Conservation (phyloP, 129 eudicot genomes). For the Rutidosis leptorrhynchoides region DNA sequence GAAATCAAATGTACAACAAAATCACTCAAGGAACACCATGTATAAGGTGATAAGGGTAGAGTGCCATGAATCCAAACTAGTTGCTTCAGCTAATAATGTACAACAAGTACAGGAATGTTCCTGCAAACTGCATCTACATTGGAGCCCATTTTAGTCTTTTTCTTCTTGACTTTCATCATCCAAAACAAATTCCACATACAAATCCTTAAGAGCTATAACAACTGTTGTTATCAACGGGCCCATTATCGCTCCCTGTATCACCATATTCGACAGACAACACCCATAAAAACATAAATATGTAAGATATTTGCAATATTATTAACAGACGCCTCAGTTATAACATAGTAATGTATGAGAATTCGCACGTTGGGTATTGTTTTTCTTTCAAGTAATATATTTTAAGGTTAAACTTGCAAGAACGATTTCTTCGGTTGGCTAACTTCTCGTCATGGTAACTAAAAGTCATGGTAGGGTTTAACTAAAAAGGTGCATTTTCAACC, state of each 20-base stretch:
- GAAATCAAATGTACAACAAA: slow-evolving; percentile 11
- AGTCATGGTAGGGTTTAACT: background rate
- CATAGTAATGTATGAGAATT: background rate
- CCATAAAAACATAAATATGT: background rate
- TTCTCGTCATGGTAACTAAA: background rate
- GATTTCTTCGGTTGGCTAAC: background rate
- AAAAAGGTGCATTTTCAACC: background rate
- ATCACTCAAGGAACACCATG: slow-evolving; percentile 22
- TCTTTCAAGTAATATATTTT: background rate
- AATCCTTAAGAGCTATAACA: slow-evolving; percentile 89
- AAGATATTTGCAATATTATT: no score
- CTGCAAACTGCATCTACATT: slow-evolving; percentile 27
- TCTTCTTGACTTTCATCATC: slow-evolving; percentile 42
- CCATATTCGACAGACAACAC: slow-evolving; percentile 19
- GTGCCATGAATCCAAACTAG: slow-evolving; percentile 16
- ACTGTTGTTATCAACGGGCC: slow-evolving; percentile 96
- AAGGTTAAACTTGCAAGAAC: background rate
- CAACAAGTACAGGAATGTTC: slow-evolving; percentile 21
- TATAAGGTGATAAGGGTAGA: slow-evolving; percentile 8
- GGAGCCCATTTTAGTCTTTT: slow-evolving; percentile 13
- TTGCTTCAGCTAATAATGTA: slow-evolving; percentile 20
- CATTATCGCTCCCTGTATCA: slow-evolving; percentile 93
- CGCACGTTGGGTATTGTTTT: background rate
- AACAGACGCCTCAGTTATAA: slow-evolving; percentile 6
- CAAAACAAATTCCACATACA: slow-evolving; percentile 89